A percentile compares a stretch with the other conserved stretches of the same genome.
Evolutionary conservation across 768 basidiomycete species (phyloP).

Genomic region (Tricholoma sp.): DNA sequence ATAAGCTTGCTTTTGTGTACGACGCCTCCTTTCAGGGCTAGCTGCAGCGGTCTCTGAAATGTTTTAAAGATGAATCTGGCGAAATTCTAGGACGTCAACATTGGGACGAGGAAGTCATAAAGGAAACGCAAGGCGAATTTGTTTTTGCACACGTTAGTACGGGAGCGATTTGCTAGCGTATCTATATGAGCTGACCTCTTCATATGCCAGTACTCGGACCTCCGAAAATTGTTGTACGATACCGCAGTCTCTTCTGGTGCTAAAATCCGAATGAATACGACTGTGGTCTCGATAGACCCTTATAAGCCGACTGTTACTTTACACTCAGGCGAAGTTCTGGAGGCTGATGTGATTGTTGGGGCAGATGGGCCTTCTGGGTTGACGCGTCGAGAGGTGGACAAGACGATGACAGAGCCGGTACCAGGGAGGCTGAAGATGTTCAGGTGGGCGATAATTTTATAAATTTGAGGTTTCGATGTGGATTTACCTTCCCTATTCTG

Average conservation of each 20-base stretch:
- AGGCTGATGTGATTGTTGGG: constrained; percentile 50
- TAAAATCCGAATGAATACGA: constrained; percentile 27
- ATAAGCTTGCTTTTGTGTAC: constrained; percentile 13
- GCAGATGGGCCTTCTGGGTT: constrained; percentile 48
- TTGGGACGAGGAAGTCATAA: constrained; percentile 49
- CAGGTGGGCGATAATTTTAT: constrained; percentile 26
- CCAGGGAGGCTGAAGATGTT: constrained; percentile 32
- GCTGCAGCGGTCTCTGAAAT: not conserved
- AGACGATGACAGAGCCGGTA: constrained; percentile 20
- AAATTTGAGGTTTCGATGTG: not conserved
- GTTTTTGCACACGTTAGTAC: constrained; percentile 31
- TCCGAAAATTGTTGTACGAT: constrained; percentile 43
- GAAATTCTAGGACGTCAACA: constrained; percentile 39
- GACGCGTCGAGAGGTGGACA: constrained; percentile 27
- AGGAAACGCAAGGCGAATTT: constrained; percentile 36
- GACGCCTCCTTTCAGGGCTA: not conserved
- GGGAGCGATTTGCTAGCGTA: not conserved
- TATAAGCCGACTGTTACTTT: constrained; percentile 26
- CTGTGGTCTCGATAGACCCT: constrained; percentile 25
- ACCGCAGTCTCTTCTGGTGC: constrained; percentile 41
- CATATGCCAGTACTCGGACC: constrained; percentile 38
- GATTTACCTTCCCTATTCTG: not conserved
- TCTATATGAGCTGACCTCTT: not conserved
- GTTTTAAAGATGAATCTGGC: constrained; percentile 40
- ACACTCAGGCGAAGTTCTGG: constrained; percentile 35